Percentiles rank a stretch among this genome's conserved stretches.
Conservation (phyloP, 208 protist species). For the Vickermania ingenoplastis region DNA sequence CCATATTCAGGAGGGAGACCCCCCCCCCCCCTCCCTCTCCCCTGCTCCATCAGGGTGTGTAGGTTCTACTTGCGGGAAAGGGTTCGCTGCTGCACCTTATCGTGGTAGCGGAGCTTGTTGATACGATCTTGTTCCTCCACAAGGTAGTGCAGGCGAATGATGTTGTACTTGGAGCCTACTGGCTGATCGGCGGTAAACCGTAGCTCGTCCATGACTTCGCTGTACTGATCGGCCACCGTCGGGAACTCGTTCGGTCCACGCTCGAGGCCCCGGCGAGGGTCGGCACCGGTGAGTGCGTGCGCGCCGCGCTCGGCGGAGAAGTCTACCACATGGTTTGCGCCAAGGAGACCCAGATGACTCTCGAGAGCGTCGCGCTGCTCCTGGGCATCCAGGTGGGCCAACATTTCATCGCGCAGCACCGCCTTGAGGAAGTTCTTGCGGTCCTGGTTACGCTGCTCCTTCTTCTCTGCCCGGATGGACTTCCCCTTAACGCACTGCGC, state of each 20-base stretch:
- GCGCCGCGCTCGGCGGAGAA: conserved; percentile 18
- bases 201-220: conserved; percentile 63
- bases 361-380: conserved; percentile 35
- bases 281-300: not conserved
- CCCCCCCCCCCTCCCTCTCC: too few relatives aligned
- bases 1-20: too few relatives aligned
- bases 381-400: conserved; percentile 45
- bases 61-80: not conserved
- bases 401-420: conserved; percentile 63
- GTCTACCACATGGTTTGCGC: conserved; percentile 32
- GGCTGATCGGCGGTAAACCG: conserved; percentile 48
- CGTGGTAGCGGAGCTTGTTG: conserved; percentile 26
- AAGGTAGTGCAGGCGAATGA: conserved; percentile 67
- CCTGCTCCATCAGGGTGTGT: too few relatives aligned
- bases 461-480: conserved; percentile 6
- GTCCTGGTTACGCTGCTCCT: conserved; percentile 39
- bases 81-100: conserved; percentile 10
- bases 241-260: conserved; percentile 24
- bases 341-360: conserved; percentile 36
- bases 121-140: conserved; percentile 55
- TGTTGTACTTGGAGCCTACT: conserved; percentile 71
- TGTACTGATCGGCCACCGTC: conserved; percentile 52
- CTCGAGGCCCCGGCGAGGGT: conserved; percentile 1
- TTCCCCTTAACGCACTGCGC: conserved; percentile 12
- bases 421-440: conserved; percentile 69